A percentile compares a stretch with the other conserved stretches of the same genome.
Evolutionary conservation across 495 filamentous ascomycete species (phyloP).

Genomic region (Lepraria neglecta): DNA sequence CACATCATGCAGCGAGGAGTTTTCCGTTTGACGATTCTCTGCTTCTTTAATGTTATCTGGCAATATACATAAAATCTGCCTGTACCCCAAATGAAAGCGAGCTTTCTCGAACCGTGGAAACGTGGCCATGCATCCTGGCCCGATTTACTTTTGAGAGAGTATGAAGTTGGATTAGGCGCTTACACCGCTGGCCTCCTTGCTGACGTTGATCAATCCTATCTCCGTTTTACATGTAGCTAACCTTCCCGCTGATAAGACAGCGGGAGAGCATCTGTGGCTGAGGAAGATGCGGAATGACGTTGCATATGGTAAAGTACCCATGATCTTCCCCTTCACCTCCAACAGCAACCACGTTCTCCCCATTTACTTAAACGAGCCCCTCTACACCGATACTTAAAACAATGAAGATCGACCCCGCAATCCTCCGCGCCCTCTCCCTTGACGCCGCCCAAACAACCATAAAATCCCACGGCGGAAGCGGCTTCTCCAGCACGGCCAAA

Average conservation of each 20-base stretch:
- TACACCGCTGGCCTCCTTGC: too few species aligned
- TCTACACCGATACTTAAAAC: neutral
- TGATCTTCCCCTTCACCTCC: neutral
- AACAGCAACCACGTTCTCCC: neutral
- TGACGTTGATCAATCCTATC: too few species aligned
- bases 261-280: neutral
- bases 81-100: constrained; percentile 1
- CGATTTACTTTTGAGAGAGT: neutral
- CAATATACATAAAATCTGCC: neutral
- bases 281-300: constrained; percentile 7
- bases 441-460: constrained; percentile 51
- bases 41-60: neutral
- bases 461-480: constrained; percentile 58
- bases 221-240: too few species aligned
- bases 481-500: constrained; percentile 68
- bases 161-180: neutral
- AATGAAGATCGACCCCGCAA: constrained; percentile 49
- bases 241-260: too few species aligned
- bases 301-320: too few species aligned
- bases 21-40: too few species aligned
- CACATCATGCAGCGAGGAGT: neutral
- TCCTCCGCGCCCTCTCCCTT: constrained; percentile 61
- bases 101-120: too few species aligned
- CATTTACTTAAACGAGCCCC: neutral
- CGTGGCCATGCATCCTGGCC: neutral